Evolutionary conservation across 176 grass and related monocot genomes (phyloP), one percentile per base, ranked within the genome.

Genomic region (Triticum timopheevii): DNA sequence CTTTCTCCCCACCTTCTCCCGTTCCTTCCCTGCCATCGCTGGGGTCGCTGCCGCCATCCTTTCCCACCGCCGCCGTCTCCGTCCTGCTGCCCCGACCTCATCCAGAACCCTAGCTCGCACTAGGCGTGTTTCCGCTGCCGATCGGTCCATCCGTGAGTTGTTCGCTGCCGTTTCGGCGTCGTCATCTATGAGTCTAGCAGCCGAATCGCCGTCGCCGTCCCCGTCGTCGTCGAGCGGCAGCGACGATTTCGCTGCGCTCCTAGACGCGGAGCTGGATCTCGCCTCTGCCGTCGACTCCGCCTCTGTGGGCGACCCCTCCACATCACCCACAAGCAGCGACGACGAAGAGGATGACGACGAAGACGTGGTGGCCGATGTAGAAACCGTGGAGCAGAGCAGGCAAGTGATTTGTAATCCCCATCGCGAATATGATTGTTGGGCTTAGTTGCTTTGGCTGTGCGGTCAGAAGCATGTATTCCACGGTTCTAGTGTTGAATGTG

Each of bases 191-290:
- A 98, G 82, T 84, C 83, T 92, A 28, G 92, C 83, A 13, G 86
- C 92, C 4, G 94, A 96, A 80, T 92, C 92, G 35, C 92, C 91
- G 52, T 90, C 93, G 22, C 88, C 86, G 16, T 87, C 93, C 3
- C 95, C 94, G 56, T 90, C 83, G 20, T 95, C 93, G 27, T 98
- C 97, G 11, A 95, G 90, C 52, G 92, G 92, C 63, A 91, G 86
- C 79, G 97, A 98, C 35, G 96, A 91, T 56, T 92, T 92, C 88
- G 93, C 93, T 19, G 76, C 90, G 17, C 86, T 91, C 59, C 86
- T 98, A 39, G 92, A 94, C 24, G 73, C 86, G 10, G 97, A 98
- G 88, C 89, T 98, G 76, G 97, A 94, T 68, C 69, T 88, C 13
- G 75, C 68, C 86, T 88, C 87, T 28, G 86, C 78, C 24, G 87